Evolutionary conservation across 805 yeast species (phyloP).

Genomic region (Schizosaccharomyces octosporus): DNA sequence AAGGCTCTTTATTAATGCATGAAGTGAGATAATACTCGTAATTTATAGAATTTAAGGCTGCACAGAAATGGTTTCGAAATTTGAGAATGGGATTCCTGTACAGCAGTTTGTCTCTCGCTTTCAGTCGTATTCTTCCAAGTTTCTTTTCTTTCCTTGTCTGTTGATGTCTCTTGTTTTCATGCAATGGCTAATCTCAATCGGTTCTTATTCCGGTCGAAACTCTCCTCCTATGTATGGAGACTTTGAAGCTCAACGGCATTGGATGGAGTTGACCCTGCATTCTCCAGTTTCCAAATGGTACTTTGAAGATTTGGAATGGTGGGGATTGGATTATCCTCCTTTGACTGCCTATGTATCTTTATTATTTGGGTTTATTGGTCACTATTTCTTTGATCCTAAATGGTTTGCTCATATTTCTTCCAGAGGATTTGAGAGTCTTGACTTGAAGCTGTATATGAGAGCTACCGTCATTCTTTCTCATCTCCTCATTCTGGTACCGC

Average conservation of each 20-base stretch:
- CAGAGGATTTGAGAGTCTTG: slow-evolving; percentile 46
- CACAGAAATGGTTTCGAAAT: not conserved
- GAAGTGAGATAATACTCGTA: too few species aligned
- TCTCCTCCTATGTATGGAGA: slow-evolving; percentile 75
- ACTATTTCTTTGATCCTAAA: slow-evolving; percentile 29
- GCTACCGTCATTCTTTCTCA: slow-evolving; percentile 57
- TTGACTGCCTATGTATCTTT: slow-evolving; percentile 84
- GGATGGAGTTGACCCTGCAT: slow-evolving; percentile 77
- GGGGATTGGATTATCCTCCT: slow-evolving; percentile 97
- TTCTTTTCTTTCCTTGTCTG: slow-evolving; percentile 14
- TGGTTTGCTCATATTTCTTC: slow-evolving; percentile 63
- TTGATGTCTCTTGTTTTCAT: slow-evolving; percentile 49
- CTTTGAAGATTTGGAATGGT: slow-evolving; percentile 63
- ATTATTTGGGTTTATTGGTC: slow-evolving; percentile 39
- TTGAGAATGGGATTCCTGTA: not conserved
- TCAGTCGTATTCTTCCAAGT: not conserved
- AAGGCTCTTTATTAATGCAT: too few species aligned
- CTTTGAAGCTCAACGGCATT: slow-evolving; percentile 93
- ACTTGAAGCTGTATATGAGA: slow-evolving; percentile 66
- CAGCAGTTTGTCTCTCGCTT: not conserved
- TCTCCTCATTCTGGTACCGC: slow-evolving; percentile 49
- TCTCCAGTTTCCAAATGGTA: slow-evolving; percentile 66
- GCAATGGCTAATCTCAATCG: slow-evolving; percentile 68
- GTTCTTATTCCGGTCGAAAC: slow-evolving; percentile 50
- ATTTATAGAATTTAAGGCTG: too few species aligned